Base-by-base conservation (phyloP, 1,284 basidiomycete genomes). In the Cutaneotrichosporon cyanovorans region DNA sequence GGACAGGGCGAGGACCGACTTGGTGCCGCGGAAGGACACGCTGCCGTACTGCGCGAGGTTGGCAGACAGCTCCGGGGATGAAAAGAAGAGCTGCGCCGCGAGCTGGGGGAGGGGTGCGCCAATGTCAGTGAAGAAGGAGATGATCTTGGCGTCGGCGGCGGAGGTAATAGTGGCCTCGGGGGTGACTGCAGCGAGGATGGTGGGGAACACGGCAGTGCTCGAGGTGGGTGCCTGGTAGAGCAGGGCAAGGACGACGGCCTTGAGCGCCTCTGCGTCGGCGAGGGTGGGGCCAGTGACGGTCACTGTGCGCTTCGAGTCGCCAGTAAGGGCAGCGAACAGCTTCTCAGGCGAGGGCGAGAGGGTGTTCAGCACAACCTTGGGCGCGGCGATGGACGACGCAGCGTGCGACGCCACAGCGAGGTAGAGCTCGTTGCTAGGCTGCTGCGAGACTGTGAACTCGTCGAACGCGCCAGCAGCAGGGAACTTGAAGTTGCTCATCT, bases 161-260 rank as follows among this genome's bases (percentile, higher is more conserved):
- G 50, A 46, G 32, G 59, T 45, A n/a, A n/a, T n/a, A 16, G 50
- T 37, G 15, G 53, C 37, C 20, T 55, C 48, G 30, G 62, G 51
- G n/a, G 60, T 58, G 18, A 66, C 57, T 23, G 61, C 53, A 8
- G 60, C 51, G 52, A 64, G 68, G 61, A 73, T 59, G 33, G 52
- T 48, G 15, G 70, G 71, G 23, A 69, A 57, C 35, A 58, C 55
- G 34, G 56, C 51, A 11, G 61, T 56, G 48, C 60, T 64, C 12
- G 67, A 66, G 37, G 60, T 55, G 6, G 63, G 61, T 14, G 70
- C 64, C 4, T 66, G 59, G 61, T 69, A 73, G 58, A 81, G 80
- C 5, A 76, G 60, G 9, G 76, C 76, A 16, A 66, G 58, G 18
- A 68, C 61, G 37, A 69, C 54, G 30, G 65, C 65, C 49, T 67